Conservation (phyloP, 352 stramenopile species). For the Phytophthora brassicae region DNA sequence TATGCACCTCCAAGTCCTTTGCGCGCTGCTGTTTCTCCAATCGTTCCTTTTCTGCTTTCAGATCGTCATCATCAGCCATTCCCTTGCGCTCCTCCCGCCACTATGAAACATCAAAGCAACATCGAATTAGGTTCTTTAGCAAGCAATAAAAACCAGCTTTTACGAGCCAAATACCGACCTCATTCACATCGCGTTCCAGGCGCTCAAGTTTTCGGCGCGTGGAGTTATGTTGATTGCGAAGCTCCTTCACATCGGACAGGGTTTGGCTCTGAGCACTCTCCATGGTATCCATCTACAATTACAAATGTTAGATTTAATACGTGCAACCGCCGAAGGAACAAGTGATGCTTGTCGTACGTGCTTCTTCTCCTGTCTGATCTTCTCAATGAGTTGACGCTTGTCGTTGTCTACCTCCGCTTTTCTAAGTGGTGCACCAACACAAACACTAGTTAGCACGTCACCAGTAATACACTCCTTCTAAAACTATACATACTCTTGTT, state of each 20-base stretch:
- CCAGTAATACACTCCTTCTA: neutral
- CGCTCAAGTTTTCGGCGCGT: slow-evolving; percentile 66
- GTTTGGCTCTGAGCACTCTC: slow-evolving; percentile 74
- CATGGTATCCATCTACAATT: slow-evolving; percentile 56
- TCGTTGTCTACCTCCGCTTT: slow-evolving; percentile 49
- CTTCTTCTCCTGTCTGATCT: slow-evolving; percentile 68
- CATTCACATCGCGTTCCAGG: slow-evolving; percentile 57
- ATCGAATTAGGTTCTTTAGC: neutral
- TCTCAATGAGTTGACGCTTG: slow-evolving; percentile 60
- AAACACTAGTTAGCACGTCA: neutral
- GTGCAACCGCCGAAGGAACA: too few species aligned
- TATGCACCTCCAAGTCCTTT: slow-evolving; percentile 67
- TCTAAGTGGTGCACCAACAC: slow-evolving; percentile 27
- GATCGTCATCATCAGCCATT: slow-evolving; percentile 50
- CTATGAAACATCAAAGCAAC: slow-evolving; percentile 20
- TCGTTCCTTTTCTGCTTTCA: slow-evolving; percentile 65
- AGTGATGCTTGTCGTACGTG: slow-evolving; percentile 20
- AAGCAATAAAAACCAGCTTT: too few species aligned
- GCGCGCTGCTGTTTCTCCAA: slow-evolving; percentile 66
- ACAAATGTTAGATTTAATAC: neutral
- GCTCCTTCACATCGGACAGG: slow-evolving; percentile 61
- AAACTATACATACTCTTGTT: slow-evolving; percentile 50
- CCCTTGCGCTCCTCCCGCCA: slow-evolving; percentile 56
- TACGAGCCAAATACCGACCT: slow-evolving; percentile 31
- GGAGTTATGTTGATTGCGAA: slow-evolving; percentile 74